Evolutionary conservation across 2,329 filamentous ascomycete genomes (phyloP).

Genomic region (Xylaria multiplex): DNA sequence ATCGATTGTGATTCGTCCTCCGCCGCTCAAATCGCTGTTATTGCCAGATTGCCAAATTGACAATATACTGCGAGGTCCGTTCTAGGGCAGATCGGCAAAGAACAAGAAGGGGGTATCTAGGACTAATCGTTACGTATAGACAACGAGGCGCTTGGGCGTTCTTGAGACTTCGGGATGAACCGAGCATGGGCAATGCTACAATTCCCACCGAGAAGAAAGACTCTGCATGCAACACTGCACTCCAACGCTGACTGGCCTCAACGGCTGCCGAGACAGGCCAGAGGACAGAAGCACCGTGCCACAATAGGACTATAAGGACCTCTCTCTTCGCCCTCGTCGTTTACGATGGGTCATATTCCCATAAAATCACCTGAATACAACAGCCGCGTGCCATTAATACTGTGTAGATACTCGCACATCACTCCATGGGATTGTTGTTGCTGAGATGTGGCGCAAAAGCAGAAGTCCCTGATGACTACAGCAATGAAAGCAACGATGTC

Average conservation of each 20-base stretch:
- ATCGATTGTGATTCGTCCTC: slow-evolving; percentile 41
- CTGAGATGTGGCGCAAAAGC: slow-evolving; percentile 30
- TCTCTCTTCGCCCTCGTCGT: not conserved
- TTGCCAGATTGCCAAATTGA: slow-evolving; percentile 13
- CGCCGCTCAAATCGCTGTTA: slow-evolving; percentile 40
- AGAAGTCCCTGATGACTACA: slow-evolving; percentile 26
- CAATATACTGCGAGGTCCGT: slow-evolving; percentile 11
- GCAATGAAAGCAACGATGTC: slow-evolving; percentile 21
- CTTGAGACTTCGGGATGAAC: slow-evolving; percentile 34
- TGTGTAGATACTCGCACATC: slow-evolving; percentile 10
- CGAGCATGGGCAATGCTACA: slow-evolving; percentile 29
- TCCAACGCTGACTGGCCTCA: slow-evolving; percentile 35
- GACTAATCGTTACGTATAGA: slow-evolving; percentile 3
- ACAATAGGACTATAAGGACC: slow-evolving; percentile 8
- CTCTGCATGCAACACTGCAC: slow-evolving; percentile 35
- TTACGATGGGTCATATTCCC: slow-evolving; percentile 19
- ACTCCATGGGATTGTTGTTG: slow-evolving; percentile 3
- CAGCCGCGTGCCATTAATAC: slow-evolving; percentile 1
- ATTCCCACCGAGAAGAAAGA: slow-evolving; percentile 16
- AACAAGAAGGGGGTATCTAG: slow-evolving; percentile 8
- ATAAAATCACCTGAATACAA: slow-evolving; percentile 13
- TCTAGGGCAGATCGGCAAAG: slow-evolving; percentile 29
- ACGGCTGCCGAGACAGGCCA: slow-evolving; percentile 31
- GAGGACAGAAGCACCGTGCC: slow-evolving; percentile 24
- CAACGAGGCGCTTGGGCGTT: slow-evolving; percentile 26